Percentiles rank a stretch among this genome's conserved stretches.
phyloP scores from a whole-genome alignment of 176 grass and related monocot species.

The Bromus sterilis region DNA sequence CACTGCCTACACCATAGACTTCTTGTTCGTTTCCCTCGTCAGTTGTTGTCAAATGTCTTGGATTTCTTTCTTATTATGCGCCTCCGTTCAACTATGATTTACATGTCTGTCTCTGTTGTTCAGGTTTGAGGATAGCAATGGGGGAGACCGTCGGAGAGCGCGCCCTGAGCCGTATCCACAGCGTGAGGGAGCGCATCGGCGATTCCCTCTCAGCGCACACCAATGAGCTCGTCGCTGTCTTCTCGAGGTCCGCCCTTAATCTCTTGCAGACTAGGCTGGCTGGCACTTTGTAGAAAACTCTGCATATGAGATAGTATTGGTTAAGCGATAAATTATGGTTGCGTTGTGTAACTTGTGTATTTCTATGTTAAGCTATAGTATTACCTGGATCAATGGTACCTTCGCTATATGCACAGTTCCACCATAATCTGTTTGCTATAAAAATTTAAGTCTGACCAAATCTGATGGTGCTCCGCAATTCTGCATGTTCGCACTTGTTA shows the following conservation, averaged over 20 bases:
- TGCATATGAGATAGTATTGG: not conserved
- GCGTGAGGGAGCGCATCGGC: slow-evolving; percentile 74
- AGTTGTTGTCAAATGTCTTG: not conserved
- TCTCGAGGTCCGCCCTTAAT: slow-evolving; percentile 71
- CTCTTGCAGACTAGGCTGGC: not conserved
- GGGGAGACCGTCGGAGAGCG: slow-evolving; percentile 51
- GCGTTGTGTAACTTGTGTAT: not conserved
- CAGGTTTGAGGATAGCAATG: slow-evolving; percentile 46
- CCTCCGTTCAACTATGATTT: not conserved
- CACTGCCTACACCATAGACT: not conserved
- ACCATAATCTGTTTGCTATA: not conserved
- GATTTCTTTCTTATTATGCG: not conserved
- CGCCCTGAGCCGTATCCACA: slow-evolving; percentile 79
- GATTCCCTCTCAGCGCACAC: slow-evolving; percentile 84
- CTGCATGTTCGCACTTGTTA: not conserved
- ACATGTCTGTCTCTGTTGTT: not conserved
- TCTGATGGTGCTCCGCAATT: not conserved
- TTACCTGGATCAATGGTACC: not conserved
- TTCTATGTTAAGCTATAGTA: not conserved
- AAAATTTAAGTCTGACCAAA: not conserved
- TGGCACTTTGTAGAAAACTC: not conserved
- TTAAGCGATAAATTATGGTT: not conserved
- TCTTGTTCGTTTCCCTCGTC: not conserved
- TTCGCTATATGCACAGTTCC: not conserved
- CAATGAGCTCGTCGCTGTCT: slow-evolving; percentile 91